Conservation (phyloP, 345 rosid species). For the Odontarrhena argentea region DNA sequence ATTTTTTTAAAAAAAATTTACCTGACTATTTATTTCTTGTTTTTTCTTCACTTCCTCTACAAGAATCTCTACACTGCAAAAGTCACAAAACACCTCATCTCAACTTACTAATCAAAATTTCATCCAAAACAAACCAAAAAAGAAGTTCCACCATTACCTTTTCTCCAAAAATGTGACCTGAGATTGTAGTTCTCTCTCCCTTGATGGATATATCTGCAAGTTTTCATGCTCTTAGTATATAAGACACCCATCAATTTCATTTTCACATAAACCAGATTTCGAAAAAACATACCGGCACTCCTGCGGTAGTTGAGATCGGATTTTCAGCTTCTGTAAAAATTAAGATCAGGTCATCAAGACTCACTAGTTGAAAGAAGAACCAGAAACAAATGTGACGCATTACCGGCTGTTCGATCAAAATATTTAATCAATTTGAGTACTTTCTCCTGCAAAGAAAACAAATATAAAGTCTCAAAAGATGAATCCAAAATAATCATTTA, state of each 20-base stretch:
- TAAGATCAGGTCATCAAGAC: constrained; percentile 10
- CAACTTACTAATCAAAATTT: neutral
- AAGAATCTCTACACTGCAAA: constrained; percentile 63
- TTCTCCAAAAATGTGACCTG: constrained; percentile 65
- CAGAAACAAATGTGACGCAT: constrained; percentile 36
- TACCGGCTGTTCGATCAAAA: constrained; percentile 73
- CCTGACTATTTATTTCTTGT: constrained; percentile 69
- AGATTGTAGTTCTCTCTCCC: constrained; percentile 71
- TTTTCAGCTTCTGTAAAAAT: constrained; percentile 23
- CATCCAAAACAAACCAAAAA: neutral
- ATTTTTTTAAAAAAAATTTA: constrained; percentile 8
- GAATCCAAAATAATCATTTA: constrained; percentile 3
- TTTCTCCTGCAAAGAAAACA: constrained; percentile 66
- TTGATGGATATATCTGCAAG: constrained; percentile 53
- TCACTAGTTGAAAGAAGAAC: constrained; percentile 43
- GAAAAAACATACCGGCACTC: constrained; percentile 24
- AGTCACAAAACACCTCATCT: constrained; percentile 21
- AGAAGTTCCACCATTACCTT: constrained; percentile 52
- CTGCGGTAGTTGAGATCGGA: constrained; percentile 22
- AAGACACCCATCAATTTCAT: neutral
- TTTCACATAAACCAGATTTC: constrained; percentile 29
- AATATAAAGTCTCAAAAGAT: constrained; percentile 8
- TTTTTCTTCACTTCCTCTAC: constrained; percentile 75
- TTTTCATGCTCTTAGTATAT: constrained; percentile 3
- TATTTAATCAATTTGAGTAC: constrained; percentile 65